Percentiles rank a stretch among this genome's conserved stretches.
Conservation (phyloP, 148 eudicot species). For the Gaultheria prostrata region DNA sequence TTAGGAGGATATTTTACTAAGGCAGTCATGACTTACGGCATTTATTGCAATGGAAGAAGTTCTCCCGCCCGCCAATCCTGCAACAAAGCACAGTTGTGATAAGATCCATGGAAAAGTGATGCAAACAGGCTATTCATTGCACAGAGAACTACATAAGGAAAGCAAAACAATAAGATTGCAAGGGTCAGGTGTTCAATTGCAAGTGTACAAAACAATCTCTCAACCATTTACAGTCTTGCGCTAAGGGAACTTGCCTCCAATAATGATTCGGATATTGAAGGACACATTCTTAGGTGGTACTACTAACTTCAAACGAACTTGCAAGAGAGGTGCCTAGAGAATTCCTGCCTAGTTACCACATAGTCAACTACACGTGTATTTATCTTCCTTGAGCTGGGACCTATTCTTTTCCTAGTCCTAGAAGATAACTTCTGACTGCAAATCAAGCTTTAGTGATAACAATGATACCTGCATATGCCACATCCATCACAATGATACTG, state of each 20-base stretch:
- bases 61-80: slow-evolving; percentile 75
- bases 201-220: not conserved
- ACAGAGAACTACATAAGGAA: not conserved
- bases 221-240: not conserved
- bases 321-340: not conserved
- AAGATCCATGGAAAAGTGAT: not conserved
- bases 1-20: not conserved
- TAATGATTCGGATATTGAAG: not conserved
- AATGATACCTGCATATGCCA: slow-evolving; percentile 80
- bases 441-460: not conserved
- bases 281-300: not conserved
- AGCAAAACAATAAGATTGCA: not conserved
- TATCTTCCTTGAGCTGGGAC: not conserved
- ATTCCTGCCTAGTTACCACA: not conserved
- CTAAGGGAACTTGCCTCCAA: not conserved
- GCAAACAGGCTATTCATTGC: not conserved
- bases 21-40: slow-evolving; percentile 45
- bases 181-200: not conserved
- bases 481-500: slow-evolving; percentile 83
- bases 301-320: slow-evolving; percentile 2
- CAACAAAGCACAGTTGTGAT: not conserved
- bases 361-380: not conserved
- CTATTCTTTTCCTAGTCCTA: not conserved
- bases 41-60: slow-evolving; percentile 71
- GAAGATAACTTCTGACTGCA: not conserved